Evolutionary conservation across 176 grass and related monocot species (phyloP).

Genomic region (Musa troglodytarum): DNA sequence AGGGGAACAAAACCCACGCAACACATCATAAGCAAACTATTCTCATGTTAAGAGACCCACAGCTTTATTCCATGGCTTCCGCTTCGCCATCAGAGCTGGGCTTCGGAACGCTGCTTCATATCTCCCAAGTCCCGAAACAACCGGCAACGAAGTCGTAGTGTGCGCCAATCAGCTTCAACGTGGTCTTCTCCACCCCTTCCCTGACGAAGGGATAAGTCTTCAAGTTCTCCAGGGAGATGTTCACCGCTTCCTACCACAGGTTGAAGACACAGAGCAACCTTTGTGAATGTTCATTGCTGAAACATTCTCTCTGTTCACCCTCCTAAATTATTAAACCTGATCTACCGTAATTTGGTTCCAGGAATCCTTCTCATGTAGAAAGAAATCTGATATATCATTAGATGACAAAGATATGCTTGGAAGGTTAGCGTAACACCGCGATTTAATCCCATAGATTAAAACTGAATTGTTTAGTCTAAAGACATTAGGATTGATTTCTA

Average conservation of each 20-base stretch:
- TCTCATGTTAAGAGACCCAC: too few relatives aligned
- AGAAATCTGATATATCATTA: too few relatives aligned
- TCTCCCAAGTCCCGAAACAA: constrained; percentile 1
- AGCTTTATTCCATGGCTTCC: neutral
- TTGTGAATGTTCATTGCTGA: too few relatives aligned
- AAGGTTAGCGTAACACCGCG: too few relatives aligned
- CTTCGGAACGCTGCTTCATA: neutral
- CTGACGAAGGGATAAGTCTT: constrained; percentile 11
- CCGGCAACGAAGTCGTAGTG: constrained; percentile 15
- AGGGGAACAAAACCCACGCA: neutral
- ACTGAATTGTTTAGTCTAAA: too few relatives aligned
- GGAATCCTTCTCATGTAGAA: too few relatives aligned
- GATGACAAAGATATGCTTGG: too few relatives aligned
- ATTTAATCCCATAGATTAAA: too few relatives aligned
- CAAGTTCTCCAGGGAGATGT: constrained; percentile 13
- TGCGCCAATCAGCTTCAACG: neutral
- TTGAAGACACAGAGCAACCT: neutral
- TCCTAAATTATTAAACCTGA: too few relatives aligned
- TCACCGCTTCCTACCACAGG: constrained; percentile 8
- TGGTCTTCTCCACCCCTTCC: neutral
- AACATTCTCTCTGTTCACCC: too few relatives aligned
- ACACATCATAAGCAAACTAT: neutral
- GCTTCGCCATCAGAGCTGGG: neutral
- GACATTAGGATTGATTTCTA: too few relatives aligned
- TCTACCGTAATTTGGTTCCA: too few relatives aligned